Base-by-base conservation (phyloP, 495 filamentous ascomycete species). In the Penicillium chermesinum region DNA sequence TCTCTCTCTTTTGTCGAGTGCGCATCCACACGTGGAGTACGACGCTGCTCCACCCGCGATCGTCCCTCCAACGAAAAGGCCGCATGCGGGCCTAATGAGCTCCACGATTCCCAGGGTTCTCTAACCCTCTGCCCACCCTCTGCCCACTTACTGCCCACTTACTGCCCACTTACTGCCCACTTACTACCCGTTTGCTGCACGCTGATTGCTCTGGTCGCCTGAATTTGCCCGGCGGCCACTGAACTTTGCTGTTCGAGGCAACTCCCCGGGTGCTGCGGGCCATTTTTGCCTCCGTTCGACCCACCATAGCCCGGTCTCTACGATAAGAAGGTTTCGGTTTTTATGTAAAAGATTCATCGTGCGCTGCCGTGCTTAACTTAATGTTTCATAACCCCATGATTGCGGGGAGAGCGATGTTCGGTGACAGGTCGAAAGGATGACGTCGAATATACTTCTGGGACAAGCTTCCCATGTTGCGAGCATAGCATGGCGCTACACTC, bases 21-120 rank as follows among this genome's bases (percentile, higher is more conserved):
- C 9, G 2, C 35, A 30, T 25, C 56, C 39, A 57, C 56, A 60
- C 59, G 59, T 62, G 59, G 59, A 62, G 59, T 62, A 49, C 59
- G 49, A 62, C 57, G 51, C 54, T 57, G 47, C 37, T 59, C 59
- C 59, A 63, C 59, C 25, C 25, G 2, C 18, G 48, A 60, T 49
- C 53, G 36, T n/a, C 49, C 34, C 32, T 8, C 59, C 57, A 63
- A 60, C 49, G 41, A 59, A 14, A 34, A 22, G 4, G 13, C 53
- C 54, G 55, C 20, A 59, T 48, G 42, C 58, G 47, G 25, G 4
- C 5, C 25, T 30, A n/a, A 6, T n/a, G 35, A 37, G 15, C 4
- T n/a, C 35, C 35, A 37, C 12, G 5, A 17, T 17, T 5, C 13
- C 35, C 5, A 37, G 35, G 12, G 35, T n/a, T 14, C n/a, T n/a